phyloP scores from a whole-genome alignment of 1,139 yeast species.

The Candida tetrigidarum region DNA sequence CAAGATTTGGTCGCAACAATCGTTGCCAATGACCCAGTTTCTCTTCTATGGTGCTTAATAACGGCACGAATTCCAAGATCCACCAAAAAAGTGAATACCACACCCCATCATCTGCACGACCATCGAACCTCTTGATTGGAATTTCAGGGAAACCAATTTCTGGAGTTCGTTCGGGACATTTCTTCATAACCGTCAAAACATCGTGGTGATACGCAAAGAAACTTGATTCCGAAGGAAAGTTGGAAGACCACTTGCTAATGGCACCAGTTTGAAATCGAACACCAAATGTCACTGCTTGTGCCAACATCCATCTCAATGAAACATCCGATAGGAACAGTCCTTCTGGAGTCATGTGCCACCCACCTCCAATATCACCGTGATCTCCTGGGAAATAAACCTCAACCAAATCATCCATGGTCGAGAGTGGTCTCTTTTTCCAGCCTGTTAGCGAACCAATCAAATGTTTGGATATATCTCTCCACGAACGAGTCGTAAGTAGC shows the following conservation, averaged over 20 bases:
- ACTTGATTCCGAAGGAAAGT: slow-evolving; percentile 40
- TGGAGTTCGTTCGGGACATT: slow-evolving; percentile 5
- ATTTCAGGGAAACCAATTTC: slow-evolving; percentile 12
- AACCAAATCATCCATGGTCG: slow-evolving; percentile 19
- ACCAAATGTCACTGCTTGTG: slow-evolving; percentile 54
- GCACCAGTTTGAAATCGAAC: slow-evolving; percentile 45
- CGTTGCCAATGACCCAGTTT: slow-evolving; percentile 50
- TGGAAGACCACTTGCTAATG: slow-evolving; percentile 39
- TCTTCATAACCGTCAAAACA: slow-evolving; percentile 26
- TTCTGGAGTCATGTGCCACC: slow-evolving; percentile 49
- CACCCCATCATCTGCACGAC: slow-evolving; percentile 31
- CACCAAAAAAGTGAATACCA: slow-evolving; percentile 51
- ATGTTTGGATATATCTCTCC: slow-evolving; percentile 9
- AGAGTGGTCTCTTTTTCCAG: slow-evolving; percentile 8
- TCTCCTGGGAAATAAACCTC: slow-evolving; percentile 71
- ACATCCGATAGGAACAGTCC: slow-evolving; percentile 36
- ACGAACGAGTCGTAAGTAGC: background rate
- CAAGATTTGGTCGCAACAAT: slow-evolving; percentile 55
- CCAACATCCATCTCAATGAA: slow-evolving; percentile 61
- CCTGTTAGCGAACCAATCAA: slow-evolving; percentile 9
- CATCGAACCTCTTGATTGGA: slow-evolving; percentile 30
- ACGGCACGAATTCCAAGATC: slow-evolving; percentile 61
- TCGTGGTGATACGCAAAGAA: slow-evolving; percentile 55
- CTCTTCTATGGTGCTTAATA: slow-evolving; percentile 54
- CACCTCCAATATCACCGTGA: slow-evolving; percentile 71